Base-by-base conservation (phyloP, 1,139 yeast species). In the Debaryomyces singareniensis region DNA sequence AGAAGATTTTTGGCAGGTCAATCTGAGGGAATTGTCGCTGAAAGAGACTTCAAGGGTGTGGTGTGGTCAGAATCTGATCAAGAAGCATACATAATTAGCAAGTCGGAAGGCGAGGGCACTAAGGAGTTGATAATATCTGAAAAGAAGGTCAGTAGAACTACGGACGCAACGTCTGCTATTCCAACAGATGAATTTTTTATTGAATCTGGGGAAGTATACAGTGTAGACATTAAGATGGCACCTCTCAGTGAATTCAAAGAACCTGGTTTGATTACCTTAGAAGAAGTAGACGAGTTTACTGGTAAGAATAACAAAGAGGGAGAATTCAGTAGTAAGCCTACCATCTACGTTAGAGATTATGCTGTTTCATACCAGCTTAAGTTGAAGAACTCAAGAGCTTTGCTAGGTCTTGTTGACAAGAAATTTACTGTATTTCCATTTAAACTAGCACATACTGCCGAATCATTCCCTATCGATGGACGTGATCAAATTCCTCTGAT, bases 1-100 rank as follows among this genome's bases (percentile, higher is more conserved):
- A 76, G 96, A 65, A 75, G 97, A 51, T 91, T 89, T 50, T 74
- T 91, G 51, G 95, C 95, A 20, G 98, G 98, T 32, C 98, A 91
- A 65, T 81, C 89, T 37, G 95, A 85, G 47, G 86, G 86, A 47
- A 70, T 85, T 35, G 94, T 89, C 40, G 91, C 89, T 27, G 97
- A 91, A 61, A 75, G 80, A 49, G 96, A 87, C 44, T 82, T 80
- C 57, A 86, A 87, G 58, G 96, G 96, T 49, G 93, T 87, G 30
- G 84, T 73, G 21, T 91, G 98, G 97, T 75, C 79, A 33, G 91
- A 82, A 55, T 70, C 79, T 26, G 84, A 81, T 53, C 94, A 83
- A 59, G 95, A 84, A 58, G 69, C 68, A 32, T 54, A 56, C 25
- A 61, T 79, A 37, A 60, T 82, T 39, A 58, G 62, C 32, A 69